These are phyloP conservation scores for Aphanomyces euteiches DNA, from an alignment of 352 stramenopile species.

Conservation along the genomic window DNA sequence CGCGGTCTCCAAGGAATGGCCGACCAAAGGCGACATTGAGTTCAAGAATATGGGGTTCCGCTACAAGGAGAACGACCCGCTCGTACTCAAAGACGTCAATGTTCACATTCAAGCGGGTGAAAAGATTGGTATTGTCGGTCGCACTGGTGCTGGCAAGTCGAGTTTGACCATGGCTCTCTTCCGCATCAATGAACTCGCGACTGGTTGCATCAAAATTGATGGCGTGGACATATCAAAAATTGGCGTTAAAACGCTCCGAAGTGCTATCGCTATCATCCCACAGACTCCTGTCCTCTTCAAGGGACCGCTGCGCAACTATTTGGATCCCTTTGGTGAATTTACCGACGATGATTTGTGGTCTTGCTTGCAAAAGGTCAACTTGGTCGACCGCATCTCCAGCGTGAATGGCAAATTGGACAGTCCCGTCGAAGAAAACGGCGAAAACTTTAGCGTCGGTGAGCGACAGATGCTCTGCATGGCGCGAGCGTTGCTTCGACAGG, in stretches of 20 bases:
- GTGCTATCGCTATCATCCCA: conserved; percentile 77
- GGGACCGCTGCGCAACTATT: conserved; percentile 75
- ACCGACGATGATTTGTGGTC: conserved; percentile 54
- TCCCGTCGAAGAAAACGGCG: conserved; percentile 71
- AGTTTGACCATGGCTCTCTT: conserved; percentile 78
- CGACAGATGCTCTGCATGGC: conserved; percentile 85
- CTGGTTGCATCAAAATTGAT: conserved; percentile 71
- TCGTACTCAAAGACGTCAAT: conserved; percentile 44
- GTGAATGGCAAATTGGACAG: conserved; percentile 39
- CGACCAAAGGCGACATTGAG: conserved; percentile 67
- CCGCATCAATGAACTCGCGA: conserved; percentile 65
- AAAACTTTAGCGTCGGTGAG: conserved; percentile 85
- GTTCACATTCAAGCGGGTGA: conserved; percentile 58
- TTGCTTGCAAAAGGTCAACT: conserved; percentile 52
- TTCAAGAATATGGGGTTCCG: conserved; percentile 89
- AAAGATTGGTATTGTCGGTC: conserved; percentile 69
- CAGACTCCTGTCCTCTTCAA: conserved; percentile 80
- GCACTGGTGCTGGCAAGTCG: conserved; percentile 73
- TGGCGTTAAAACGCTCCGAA: conserved; percentile 56
- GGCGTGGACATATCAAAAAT: conserved; percentile 61
- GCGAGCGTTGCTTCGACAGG: conserved; percentile 71
- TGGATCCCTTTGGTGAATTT: conserved; percentile 74
- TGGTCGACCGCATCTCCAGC: conserved; percentile 38
- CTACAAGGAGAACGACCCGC: conserved; percentile 71
- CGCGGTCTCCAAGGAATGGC: conserved; percentile 73